phyloP scores from a whole-genome alignment of 2,329 filamentous ascomycete species.

The Sclerotinia trifoliorum region DNA sequence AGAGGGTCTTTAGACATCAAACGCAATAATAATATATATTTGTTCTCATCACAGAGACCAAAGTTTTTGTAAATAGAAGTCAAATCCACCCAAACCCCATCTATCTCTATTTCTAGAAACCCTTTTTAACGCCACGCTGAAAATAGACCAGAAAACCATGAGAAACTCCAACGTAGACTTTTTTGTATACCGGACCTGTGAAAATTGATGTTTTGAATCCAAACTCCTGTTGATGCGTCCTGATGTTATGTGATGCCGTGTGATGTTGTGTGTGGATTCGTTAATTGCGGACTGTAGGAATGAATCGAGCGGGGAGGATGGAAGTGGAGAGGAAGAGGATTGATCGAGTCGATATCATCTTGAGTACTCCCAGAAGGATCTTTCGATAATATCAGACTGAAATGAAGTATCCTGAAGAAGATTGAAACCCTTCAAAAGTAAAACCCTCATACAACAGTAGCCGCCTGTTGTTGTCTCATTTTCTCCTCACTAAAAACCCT shows the following conservation, averaged over 20 bases:
- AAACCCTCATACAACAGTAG: background rate
- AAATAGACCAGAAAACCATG: background rate
- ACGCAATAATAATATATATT: background rate
- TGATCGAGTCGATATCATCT: background rate
- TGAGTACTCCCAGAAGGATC: background rate
- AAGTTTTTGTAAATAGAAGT: background rate
- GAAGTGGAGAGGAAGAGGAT: background rate
- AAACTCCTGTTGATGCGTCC: background rate
- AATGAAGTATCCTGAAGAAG: background rate
- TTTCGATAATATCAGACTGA: background rate
- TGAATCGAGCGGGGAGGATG: background rate
- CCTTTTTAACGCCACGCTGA: constrained; percentile 3
- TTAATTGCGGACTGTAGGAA: constrained; percentile 8
- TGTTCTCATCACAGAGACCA: background rate
- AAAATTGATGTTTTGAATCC: background rate
- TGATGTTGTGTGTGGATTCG: background rate
- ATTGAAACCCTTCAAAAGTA: background rate
- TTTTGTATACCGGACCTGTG: constrained; percentile 20
- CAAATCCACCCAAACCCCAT: background rate
- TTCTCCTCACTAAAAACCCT: constrained; percentile 89
- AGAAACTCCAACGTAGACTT: constrained; percentile 23
- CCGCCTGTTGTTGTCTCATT: constrained; percentile 50
- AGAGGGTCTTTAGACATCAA: background rate
- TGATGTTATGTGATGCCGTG: background rate
- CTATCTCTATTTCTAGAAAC: background rate